A percentile compares a stretch with the other conserved stretches of the same genome.
Evolutionary conservation across 345 rosid genomes (phyloP).

Genomic region (Microthlaspi erraticum): DNA sequence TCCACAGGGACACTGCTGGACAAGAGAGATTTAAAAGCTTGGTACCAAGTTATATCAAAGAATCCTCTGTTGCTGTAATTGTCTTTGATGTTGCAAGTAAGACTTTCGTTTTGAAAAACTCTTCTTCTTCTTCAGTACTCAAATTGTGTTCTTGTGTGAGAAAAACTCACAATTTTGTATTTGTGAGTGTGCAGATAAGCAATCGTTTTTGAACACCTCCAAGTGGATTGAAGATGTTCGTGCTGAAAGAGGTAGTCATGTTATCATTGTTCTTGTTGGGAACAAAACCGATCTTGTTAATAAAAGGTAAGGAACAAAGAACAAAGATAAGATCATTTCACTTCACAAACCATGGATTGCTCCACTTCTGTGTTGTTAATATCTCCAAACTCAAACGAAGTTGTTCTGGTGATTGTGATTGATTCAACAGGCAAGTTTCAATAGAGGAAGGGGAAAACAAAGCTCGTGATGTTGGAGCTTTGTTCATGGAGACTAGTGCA

Average conservation of each 20-base stretch:
- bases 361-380: too few species aligned
- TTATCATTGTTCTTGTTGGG: slow-evolving; percentile 80
- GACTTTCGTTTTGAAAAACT: background rate
- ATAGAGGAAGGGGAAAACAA: slow-evolving; percentile 88
- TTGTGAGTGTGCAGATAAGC: slow-evolving; percentile 58
- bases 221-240: slow-evolving; percentile 91
- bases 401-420: slow-evolving; percentile 2
- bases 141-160: background rate
- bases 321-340: background rate
- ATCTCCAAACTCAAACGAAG: background rate
- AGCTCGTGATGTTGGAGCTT: slow-evolving; percentile 75
- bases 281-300: slow-evolving; percentile 89
- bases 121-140: background rate
- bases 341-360: background rate
- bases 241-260: slow-evolving; percentile 74
- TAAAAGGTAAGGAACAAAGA: slow-evolving; percentile 49
- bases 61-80: slow-evolving; percentile 87
- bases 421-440: slow-evolving; percentile 73
- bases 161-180: background rate
- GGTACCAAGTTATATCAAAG: slow-evolving; percentile 83
- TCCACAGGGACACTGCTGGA: slow-evolving; percentile 83
- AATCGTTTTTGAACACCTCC: slow-evolving; percentile 74
- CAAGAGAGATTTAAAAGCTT: slow-evolving; percentile 91
- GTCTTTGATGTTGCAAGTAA: slow-evolving; percentile 90
- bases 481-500: slow-evolving; percentile 93